Evolutionary conservation across 1,284 basidiomycete species (phyloP).

Genomic region (Ustilago vetiveriae): DNA sequence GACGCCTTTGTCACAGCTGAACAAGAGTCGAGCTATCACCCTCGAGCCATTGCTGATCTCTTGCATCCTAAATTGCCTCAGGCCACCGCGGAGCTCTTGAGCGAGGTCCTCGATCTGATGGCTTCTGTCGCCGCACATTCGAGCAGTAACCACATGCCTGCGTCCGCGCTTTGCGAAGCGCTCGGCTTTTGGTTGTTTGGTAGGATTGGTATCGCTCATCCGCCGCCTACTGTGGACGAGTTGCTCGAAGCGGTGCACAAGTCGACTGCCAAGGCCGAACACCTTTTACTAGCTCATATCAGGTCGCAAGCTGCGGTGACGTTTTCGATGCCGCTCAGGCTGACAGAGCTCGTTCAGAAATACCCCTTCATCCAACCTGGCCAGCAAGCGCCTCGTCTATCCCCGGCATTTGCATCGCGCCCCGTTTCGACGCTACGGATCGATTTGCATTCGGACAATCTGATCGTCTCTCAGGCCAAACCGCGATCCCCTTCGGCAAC

Average conservation of each 20-base stretch:
- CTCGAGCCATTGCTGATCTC: slow-evolving; percentile 37
- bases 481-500: slow-evolving; percentile 36
- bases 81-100: slow-evolving; percentile 39
- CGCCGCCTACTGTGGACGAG: slow-evolving; percentile 42
- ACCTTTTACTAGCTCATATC: slow-evolving; percentile 55
- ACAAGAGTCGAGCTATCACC: slow-evolving; percentile 29
- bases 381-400: slow-evolving; percentile 15
- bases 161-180: slow-evolving; percentile 34
- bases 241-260: slow-evolving; percentile 12
- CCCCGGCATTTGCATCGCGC: slow-evolving; percentile 23
- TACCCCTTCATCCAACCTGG: slow-evolving; percentile 41
- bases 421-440: slow-evolving; percentile 31
- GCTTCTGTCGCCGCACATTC: slow-evolving; percentile 51
- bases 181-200: slow-evolving; percentile 59
- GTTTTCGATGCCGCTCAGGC: slow-evolving; percentile 49
- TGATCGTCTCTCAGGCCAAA: slow-evolving; percentile 35
- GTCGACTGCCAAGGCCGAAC: slow-evolving; percentile 35
- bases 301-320: slow-evolving; percentile 46
- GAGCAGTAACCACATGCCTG: slow-evolving; percentile 55
- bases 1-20: slow-evolving; percentile 44
- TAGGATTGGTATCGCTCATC: slow-evolving; percentile 43
- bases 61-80: slow-evolving; percentile 42
- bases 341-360: slow-evolving; percentile 46
- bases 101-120: slow-evolving; percentile 49
- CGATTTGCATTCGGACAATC: slow-evolving; percentile 45